Evolutionary conservation across 2,329 filamentous ascomycete genomes (phyloP).

Genomic region (Pseudocercospora pini-densiflorae): DNA sequence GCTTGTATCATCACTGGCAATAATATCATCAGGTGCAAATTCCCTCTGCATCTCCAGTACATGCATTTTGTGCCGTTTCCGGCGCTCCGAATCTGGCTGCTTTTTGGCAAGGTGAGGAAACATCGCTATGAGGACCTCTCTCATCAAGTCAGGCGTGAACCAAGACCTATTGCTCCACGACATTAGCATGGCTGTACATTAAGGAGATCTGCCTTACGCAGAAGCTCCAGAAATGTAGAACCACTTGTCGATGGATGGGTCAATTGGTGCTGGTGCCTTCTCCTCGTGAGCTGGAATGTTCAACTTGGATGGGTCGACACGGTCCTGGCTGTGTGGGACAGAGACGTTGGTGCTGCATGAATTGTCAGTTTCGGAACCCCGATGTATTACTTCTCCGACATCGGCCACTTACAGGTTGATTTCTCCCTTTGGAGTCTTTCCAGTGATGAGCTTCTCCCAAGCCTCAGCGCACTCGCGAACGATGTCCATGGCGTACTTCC

Average conservation of each 20-base stretch:
- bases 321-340: conserved; percentile 73
- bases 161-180: neutral
- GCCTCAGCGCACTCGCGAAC: conserved; percentile 95
- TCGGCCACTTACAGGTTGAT: conserved; percentile 74
- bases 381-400: neutral
- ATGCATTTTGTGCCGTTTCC: neutral
- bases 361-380: neutral
- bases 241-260: conserved; percentile 99
- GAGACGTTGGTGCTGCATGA: conserved; percentile 77
- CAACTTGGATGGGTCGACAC: conserved; percentile 70
- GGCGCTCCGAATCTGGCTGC: neutral
- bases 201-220: conserved; percentile 40
- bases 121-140: neutral
- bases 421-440: conserved; percentile 78
- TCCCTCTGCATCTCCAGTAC: neutral
- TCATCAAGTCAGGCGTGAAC: neutral
- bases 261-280: conserved; percentile 83
- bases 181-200: conserved; percentile 14
- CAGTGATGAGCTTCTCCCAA: conserved; percentile 94
- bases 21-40: neutral
- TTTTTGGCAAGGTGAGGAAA: neutral
- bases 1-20: conserved; percentile 3
- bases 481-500: conserved; percentile 96
- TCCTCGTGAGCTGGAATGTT: conserved; percentile 81
- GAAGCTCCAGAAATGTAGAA: conserved; percentile 99